Evolutionary conservation across 345 rosid genomes (phyloP).

Genomic region (Lumnitzera racemosa): DNA sequence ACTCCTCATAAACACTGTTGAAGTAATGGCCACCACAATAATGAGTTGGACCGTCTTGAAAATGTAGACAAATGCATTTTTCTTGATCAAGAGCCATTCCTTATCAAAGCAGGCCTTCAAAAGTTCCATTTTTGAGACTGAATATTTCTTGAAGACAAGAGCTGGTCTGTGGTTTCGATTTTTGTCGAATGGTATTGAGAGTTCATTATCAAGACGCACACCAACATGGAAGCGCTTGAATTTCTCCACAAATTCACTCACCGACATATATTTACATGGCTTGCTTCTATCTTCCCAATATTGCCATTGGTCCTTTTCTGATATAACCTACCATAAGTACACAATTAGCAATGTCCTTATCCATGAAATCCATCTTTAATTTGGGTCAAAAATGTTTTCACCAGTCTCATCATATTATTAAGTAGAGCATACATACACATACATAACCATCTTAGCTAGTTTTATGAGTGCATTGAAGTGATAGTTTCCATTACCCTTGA

Average conservation of each 20-base stretch:
- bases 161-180: conserved; percentile 23
- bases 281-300: conserved; percentile 22
- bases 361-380: background rate
- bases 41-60: conserved; percentile 35
- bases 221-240: conserved; percentile 28
- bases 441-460: too few species aligned
- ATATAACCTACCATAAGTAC: conserved; percentile 24
- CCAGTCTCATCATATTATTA: too few species aligned
- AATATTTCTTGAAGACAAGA: conserved; percentile 16
- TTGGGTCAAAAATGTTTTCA: too few species aligned
- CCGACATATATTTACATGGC: conserved; percentile 25
- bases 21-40: conserved; percentile 38
- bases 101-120: conserved; percentile 31
- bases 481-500: too few species aligned
- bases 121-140: conserved; percentile 24
- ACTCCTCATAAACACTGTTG: conserved; percentile 47
- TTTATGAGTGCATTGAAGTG: too few species aligned
- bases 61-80: conserved; percentile 28
- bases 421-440: too few species aligned
- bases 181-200: conserved; percentile 25
- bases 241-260: conserved; percentile 16
- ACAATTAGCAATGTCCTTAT: background rate
- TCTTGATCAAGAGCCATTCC: conserved; percentile 32
- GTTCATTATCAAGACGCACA: conserved; percentile 12
- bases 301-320: conserved; percentile 41